Percentiles rank a stretch among this genome's conserved stretches.
These are phyloP conservation scores for Fragaria ananassa DNA, from an alignment of 306 rosid genomes.

Conservation along the genomic window DNA sequence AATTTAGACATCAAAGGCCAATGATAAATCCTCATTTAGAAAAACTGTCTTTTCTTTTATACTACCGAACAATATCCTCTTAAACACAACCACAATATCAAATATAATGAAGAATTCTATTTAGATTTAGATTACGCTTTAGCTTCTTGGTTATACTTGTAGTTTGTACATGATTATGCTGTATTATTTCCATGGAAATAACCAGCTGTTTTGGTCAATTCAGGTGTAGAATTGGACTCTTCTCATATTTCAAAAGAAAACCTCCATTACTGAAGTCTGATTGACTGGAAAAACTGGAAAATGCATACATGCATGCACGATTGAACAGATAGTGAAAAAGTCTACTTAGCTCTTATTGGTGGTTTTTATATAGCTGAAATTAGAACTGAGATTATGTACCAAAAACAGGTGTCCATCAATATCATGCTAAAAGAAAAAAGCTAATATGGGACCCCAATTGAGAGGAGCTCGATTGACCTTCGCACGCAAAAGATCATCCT, in stretches of 20 bases:
- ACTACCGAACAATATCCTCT: neutral
- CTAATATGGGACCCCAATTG: slow-evolving; percentile 33
- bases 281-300: neutral
- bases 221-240: neutral
- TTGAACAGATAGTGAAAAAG: neutral
- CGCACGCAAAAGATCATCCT: slow-evolving; percentile 45
- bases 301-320: slow-evolving; percentile 1
- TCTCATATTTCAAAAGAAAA: neutral
- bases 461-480: slow-evolving; percentile 21
- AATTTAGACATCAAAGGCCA: neutral
- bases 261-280: neutral
- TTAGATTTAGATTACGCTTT: neutral
- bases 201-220: neutral
- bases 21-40: neutral
- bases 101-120: too few species aligned
- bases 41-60: neutral
- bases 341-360: neutral
- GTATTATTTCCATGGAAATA: neutral
- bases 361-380: neutral
- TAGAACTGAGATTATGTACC: slow-evolving; percentile 20
- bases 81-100: neutral
- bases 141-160: neutral
- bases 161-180: neutral
- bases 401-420: slow-evolving; percentile 19
- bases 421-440: slow-evolving; percentile 16